phyloP scores from a whole-genome alignment of 78 protist species.

The Dictyostelium capitatum region DNA sequence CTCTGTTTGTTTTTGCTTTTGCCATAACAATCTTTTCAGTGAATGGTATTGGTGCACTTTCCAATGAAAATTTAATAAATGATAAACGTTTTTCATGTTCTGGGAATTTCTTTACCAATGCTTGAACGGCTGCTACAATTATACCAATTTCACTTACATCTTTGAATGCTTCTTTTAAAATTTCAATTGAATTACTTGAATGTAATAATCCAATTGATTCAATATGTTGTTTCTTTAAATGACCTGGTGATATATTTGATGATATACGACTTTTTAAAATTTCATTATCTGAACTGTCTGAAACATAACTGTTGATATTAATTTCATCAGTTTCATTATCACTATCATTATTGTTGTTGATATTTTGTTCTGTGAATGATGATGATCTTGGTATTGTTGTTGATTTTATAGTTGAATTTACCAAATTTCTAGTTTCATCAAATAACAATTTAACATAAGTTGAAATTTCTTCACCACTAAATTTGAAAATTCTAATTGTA shows the following conservation, averaged over 20 bases:
- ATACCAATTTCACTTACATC: neutral
- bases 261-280: too few species aligned
- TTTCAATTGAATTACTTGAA: slow-evolving; percentile 1
- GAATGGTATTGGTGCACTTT: neutral
- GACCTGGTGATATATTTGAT: neutral
- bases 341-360: neutral
- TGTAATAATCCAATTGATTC: neutral
- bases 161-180: slow-evolving; percentile 1
- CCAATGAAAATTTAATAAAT: neutral
- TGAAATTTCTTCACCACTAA: neutral
- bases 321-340: neutral
- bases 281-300: neutral
- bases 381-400: too few species aligned
- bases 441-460: neutral
- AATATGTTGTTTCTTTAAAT: neutral
- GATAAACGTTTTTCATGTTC: neutral
- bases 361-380: too few species aligned
- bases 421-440: neutral
- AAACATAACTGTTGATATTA: neutral
- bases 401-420: neutral
- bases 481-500: neutral
- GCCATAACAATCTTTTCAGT: neutral
- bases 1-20: neutral
- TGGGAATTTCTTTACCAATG: neutral
- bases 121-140: neutral